Evolutionary conservation across 768 basidiomycete genomes (phyloP), one percentile per base, ranked within the genome.

Genomic region (Tricholoma flavovirens): DNA sequence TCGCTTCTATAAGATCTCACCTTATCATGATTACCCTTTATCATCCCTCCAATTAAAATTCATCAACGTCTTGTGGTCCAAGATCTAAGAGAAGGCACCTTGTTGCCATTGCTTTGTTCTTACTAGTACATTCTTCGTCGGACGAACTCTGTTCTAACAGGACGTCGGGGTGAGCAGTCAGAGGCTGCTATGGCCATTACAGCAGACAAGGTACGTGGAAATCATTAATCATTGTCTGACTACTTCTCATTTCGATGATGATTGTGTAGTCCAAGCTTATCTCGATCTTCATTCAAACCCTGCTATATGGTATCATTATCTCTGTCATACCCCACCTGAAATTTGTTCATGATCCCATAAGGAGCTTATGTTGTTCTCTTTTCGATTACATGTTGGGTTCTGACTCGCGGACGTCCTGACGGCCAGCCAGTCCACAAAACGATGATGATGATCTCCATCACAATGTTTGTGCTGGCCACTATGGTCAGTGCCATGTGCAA

Each of bases 381-480:
- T 54, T 36, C 61, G 14, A 54, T 71, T 32, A 69, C 70, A 3
- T 65, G 61, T 30, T 71, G 65, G 64, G 63, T 72, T 33, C 62
- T 73, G 58, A 54, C 70, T 10, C 57, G 59, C 42, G 59, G 64
- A 35, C 62, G 66, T 38, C 66, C 65, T 14, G 52, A 51, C 4
- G 66, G 62, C n/a, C 63, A 63, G 24, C 62, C 65, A 14, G 35
- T 69, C 11, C 66, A 68, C 56, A 67, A 67, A 54, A 56, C 64
- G 7, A 73, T 75, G 69, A 54, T 74, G 4, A 55, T 49, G 10
- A 66, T 69, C 26, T 65, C 71, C 4, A 54, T 71, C 22, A 59
- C 65, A 38, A 72, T 74, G 67, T 69, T 70, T 51, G 56, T 63
- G 42, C 57, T 74, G 14, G 67, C 69, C 21, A 69, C 70, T 26